phyloP scores from a whole-genome alignment of 176 grass and related monocot species.

The Aegilops sharonensis region DNA sequence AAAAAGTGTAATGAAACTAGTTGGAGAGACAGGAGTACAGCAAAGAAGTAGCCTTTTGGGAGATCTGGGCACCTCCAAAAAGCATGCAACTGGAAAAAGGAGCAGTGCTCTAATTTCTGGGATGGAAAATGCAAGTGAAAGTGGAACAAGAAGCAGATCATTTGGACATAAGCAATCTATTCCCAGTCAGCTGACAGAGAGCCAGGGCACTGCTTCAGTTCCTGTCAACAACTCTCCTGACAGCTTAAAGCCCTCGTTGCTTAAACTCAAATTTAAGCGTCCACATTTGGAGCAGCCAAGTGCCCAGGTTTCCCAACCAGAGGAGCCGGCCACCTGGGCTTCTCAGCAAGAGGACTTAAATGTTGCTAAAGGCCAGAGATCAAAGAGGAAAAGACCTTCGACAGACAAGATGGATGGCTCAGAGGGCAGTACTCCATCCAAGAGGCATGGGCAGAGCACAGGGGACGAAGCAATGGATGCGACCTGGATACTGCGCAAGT shows the following conservation, averaged over 20 bases:
- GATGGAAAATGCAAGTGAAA: constrained; percentile 49
- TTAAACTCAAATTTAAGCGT: constrained; percentile 98
- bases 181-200: constrained; percentile 31
- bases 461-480: constrained; percentile 65
- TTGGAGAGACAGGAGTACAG: constrained; percentile 46
- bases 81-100: constrained; percentile 52
- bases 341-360: constrained; percentile 68
- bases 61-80: constrained; percentile 54
- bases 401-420: constrained; percentile 55
- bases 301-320: constrained; percentile 47
- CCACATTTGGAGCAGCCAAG: constrained; percentile 82
- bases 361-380: constrained; percentile 90
- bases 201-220: constrained; percentile 32
- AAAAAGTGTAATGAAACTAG: constrained; percentile 56
- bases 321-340: constrained; percentile 49
- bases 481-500: constrained; percentile 82
- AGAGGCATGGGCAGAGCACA: constrained; percentile 46
- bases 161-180: constrained; percentile 49
- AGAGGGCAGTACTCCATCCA: constrained; percentile 35
- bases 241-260: constrained; percentile 69
- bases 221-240: constrained; percentile 50
- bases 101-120: constrained; percentile 41
- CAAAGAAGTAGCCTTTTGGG: constrained; percentile 51
- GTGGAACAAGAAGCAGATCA: constrained; percentile 37
- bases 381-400: constrained; percentile 91